Conservation (phyloP, 2,329 filamentous ascomycete species). For the Phialocephala subalpina region DNA sequence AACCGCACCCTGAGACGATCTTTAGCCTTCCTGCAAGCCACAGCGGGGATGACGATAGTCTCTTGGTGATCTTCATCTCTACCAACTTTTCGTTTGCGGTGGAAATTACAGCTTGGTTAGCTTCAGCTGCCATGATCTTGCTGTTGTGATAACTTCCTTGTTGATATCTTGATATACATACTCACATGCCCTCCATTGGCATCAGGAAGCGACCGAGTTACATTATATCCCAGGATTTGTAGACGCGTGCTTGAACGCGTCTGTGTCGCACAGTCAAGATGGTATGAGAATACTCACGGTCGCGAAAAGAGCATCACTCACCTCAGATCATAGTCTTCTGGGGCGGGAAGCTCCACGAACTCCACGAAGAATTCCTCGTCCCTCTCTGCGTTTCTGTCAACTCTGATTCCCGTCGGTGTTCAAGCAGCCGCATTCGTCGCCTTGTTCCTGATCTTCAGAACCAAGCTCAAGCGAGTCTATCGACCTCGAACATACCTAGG, state of each 20-base stretch:
- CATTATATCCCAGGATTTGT: not conserved
- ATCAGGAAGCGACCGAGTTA: not conserved
- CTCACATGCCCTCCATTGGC: not conserved
- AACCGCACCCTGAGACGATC: conserved; percentile 13
- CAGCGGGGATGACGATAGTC: conserved; percentile 22
- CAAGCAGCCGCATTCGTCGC: conserved; percentile 50
- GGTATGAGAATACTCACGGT: not conserved
- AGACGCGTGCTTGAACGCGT: not conserved
- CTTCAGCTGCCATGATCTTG: conserved; percentile 2
- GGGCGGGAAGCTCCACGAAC: conserved; percentile 14
- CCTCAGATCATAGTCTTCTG: conserved; percentile 10
- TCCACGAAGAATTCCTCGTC: conserved; percentile 22
- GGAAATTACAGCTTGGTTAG: conserved; percentile 17
- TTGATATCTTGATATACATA: not conserved
- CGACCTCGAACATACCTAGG: conserved; percentile 61
- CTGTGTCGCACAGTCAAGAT: not conserved
- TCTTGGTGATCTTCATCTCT: conserved; percentile 21
- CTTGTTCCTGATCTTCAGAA: conserved; percentile 57
- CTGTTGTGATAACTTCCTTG: not conserved
- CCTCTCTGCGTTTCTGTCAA: conserved; percentile 53
- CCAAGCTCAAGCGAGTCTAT: conserved; percentile 56
- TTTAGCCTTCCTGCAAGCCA: conserved; percentile 19
- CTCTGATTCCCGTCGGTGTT: conserved; percentile 54
- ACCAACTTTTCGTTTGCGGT: conserved; percentile 17
- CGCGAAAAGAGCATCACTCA: conserved; percentile 6